Conservation (phyloP, 2,329 filamentous ascomycete species). For the Juglanconis juglandina region DNA sequence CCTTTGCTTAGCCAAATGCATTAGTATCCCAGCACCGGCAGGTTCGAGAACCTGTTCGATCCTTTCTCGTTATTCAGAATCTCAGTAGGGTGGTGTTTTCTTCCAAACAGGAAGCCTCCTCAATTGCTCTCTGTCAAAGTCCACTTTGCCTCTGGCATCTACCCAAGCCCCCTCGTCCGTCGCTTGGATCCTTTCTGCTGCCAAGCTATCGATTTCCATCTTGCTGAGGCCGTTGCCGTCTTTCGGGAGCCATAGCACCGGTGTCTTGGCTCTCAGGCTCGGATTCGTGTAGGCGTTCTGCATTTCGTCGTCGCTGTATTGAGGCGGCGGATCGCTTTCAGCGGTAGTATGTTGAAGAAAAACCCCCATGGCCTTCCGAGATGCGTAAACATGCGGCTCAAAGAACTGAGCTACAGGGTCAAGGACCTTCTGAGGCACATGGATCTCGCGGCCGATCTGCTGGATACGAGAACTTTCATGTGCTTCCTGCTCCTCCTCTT, state of each 20-base stretch:
- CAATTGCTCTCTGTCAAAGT: slow-evolving; percentile 10
- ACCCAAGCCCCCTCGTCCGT: slow-evolving; percentile 17
- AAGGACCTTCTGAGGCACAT: slow-evolving; percentile 9
- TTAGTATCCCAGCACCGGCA: not conserved
- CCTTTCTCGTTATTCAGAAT: not conserved
- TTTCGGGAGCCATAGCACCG: slow-evolving; percentile 14
- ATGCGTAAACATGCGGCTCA: slow-evolving; percentile 16
- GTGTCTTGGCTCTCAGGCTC: slow-evolving; percentile 12
- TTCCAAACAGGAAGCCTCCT: slow-evolving; percentile 13
- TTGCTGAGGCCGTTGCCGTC: slow-evolving; percentile 16
- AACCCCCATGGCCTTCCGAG: slow-evolving; percentile 13
- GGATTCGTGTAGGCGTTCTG: slow-evolving; percentile 14
- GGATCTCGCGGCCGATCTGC: slow-evolving; percentile 10
- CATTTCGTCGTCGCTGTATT: slow-evolving; percentile 13
- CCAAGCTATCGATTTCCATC: slow-evolving; percentile 8
- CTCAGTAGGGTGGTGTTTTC: slow-evolving; percentile 4
- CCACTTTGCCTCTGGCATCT: slow-evolving; percentile 10
- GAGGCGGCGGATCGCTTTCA: slow-evolving; percentile 12
- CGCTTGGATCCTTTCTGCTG: slow-evolving; percentile 5
- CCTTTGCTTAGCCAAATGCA: not conserved
- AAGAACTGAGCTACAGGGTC: slow-evolving; percentile 13
- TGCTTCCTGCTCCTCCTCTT: slow-evolving; percentile 4
- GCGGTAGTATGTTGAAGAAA: slow-evolving; percentile 13
- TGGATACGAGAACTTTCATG: slow-evolving; percentile 9
- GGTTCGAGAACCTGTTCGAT: not conserved